Evolutionary conservation across 2,329 filamentous ascomycete species (phyloP), one percentile per base, ranked within the genome.

Genomic region (Talaromyces albobiverticillius): DNA sequence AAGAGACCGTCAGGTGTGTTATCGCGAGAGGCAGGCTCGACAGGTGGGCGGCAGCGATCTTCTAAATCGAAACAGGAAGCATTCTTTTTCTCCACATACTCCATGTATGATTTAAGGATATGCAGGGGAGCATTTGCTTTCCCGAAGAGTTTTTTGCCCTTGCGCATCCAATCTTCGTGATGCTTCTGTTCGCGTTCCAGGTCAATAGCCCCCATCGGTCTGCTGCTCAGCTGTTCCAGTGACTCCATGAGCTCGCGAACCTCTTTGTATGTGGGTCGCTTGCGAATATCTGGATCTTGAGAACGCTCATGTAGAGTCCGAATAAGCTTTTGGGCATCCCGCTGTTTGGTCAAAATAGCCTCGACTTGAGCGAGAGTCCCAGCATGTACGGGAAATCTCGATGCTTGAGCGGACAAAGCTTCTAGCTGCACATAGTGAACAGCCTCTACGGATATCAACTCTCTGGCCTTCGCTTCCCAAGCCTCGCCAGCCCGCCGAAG

Each of bases 151-250:
- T 96, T 96, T 76, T 99, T 99, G 48, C 94, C 94, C 65, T 90
- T 90, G 29, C 94, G 84, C 93, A 99, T 99, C 94, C 94, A 99
- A 70, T 99, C 94, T 68, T 99, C 94, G 61, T 97, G 94, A 7
- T 90, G 85, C 67, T 94, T 95, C 60, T 94, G 88, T 69, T 97
- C 91, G 60, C 90, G 92, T 67, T 99, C 94, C 4, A 99, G 82
- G 64, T 99, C 94, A 31, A 95, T 82, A 0, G 93, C 95, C 2
- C 94, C 94, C 38, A 83, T 83, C 0, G 94, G 94, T 67, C 96
- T 96, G 59, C 90, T 95, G 63, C 96, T 95, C 9, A 97, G 80
- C 51, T 94, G 90, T 55, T 90, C 88, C 11, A 99, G 76, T 57
- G 87, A 87, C 64, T 92, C 90, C 77, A 94, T 90, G 9, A 96